Percentiles rank a stretch among this genome's conserved stretches.
Conservation (phyloP, 2,329 filamentous ascomycete species). For the Mycogone perniciosa region DNA sequence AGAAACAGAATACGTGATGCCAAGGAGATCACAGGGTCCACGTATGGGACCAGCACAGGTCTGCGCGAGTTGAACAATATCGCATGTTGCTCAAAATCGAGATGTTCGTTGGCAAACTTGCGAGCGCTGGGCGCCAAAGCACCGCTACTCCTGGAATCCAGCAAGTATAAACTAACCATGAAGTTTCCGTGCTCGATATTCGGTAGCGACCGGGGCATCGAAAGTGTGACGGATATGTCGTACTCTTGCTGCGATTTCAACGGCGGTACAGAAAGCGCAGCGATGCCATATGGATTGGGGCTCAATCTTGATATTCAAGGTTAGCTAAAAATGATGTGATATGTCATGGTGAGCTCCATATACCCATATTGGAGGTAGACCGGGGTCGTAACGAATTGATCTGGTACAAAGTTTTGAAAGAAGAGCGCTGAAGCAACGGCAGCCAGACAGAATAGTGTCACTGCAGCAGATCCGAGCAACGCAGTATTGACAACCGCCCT, state of each 20-base stretch:
- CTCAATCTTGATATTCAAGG: slow-evolving; percentile 32
- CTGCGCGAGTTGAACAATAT: slow-evolving; percentile 61
- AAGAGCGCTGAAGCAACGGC: slow-evolving; percentile 45
- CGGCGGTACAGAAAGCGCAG: slow-evolving; percentile 39
- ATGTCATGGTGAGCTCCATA: slow-evolving; percentile 15
- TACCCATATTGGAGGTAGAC: slow-evolving; percentile 55
- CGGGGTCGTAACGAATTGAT: slow-evolving; percentile 46
- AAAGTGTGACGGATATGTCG: slow-evolving; percentile 70
- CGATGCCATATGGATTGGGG: slow-evolving; percentile 47
- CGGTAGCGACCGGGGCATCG: slow-evolving; percentile 67
- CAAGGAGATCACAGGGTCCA: slow-evolving; percentile 60
- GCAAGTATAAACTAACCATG: slow-evolving; percentile 77
- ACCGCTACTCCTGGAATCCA: slow-evolving; percentile 36
- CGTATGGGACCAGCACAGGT: slow-evolving; percentile 73
- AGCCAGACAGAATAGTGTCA: slow-evolving; percentile 42
- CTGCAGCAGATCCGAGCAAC: slow-evolving; percentile 37
- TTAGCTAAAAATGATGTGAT: not conserved
- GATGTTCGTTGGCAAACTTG: slow-evolving; percentile 24
- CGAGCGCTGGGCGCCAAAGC: slow-evolving; percentile 22
- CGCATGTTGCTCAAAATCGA: slow-evolving; percentile 29
- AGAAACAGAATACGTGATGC: slow-evolving; percentile 57
- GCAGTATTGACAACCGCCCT: slow-evolving; percentile 42
- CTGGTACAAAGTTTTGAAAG: slow-evolving; percentile 51
- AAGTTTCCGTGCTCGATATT: slow-evolving; percentile 84
- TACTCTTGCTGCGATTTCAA: slow-evolving; percentile 72